These are phyloP conservation scores for Gypsophila paniculata DNA, from an alignment of 179 eudicot genomes.

Conservation along the genomic window DNA sequence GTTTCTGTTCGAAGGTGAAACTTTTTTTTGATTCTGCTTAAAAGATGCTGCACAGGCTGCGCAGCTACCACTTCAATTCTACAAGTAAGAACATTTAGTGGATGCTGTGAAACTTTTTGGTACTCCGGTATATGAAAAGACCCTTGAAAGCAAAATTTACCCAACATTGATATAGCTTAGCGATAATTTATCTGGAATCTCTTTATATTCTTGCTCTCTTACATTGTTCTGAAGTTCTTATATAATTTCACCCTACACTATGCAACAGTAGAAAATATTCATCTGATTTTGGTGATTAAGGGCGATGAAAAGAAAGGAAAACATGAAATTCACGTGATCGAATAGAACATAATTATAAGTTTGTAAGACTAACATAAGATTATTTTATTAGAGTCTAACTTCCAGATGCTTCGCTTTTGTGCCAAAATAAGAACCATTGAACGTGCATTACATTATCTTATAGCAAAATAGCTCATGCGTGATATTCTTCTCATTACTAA, in stretches of 20 bases:
- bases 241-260: neutral
- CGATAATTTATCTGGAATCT: constrained; percentile 9
- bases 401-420: constrained; percentile 14
- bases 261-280: neutral
- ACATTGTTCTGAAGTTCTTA: neutral
- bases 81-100: neutral
- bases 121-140: constrained; percentile 7
- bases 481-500: constrained; percentile 20
- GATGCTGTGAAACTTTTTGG: neutral
- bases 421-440: constrained; percentile 21
- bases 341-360: constrained; percentile 7
- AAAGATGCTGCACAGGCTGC: no score
- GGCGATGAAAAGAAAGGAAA: neutral
- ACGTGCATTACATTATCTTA: constrained; percentile 15
- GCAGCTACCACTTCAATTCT: no score
- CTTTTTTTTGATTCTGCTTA: neutral
- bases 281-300: neutral
- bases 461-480: neutral
- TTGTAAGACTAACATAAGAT: neutral
- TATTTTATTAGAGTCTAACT: neutral
- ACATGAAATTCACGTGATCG: constrained; percentile 12
- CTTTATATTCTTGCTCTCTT: neutral
- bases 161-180: constrained; percentile 3
- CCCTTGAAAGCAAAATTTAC: neutral
- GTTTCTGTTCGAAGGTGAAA: neutral